Conservation (phyloP, 805 yeast genomes). For the Metschnikowia kunwiensis region DNA sequence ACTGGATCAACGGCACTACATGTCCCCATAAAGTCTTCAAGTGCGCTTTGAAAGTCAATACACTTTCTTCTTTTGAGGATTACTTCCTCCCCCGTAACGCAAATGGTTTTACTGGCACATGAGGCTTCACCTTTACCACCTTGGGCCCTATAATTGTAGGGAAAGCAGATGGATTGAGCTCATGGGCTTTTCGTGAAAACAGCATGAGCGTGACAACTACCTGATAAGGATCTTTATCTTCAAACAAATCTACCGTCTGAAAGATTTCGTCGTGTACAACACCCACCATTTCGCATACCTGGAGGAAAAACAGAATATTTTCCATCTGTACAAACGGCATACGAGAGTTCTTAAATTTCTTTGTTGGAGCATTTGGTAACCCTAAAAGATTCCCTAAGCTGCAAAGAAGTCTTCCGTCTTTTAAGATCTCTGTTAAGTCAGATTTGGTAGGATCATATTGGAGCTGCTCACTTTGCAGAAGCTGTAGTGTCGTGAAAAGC, state of each 20-base stretch:
- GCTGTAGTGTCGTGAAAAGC: constrained; percentile 42
- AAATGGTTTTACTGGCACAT: constrained; percentile 56
- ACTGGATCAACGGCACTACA: too few species aligned
- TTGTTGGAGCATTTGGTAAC: constrained; percentile 29
- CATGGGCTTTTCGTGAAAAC: constrained; percentile 65
- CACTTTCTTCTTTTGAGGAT: too few species aligned
- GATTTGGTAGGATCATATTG: constrained; percentile 3
- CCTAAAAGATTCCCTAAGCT: constrained; percentile 29
- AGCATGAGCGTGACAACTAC: constrained; percentile 73
- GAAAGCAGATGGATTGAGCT: constrained; percentile 26
- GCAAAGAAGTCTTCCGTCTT: constrained; percentile 53
- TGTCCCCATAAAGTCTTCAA: too few species aligned
- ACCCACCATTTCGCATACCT: constrained; percentile 59
- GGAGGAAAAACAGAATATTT: constrained; percentile 69
- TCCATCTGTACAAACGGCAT: constrained; percentile 85
- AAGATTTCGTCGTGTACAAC: constrained; percentile 80
- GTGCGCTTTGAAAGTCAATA: too few species aligned
- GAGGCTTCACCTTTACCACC: constrained; percentile 42
- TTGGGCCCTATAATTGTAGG: constrained; percentile 41
- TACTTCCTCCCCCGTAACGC: constrained; percentile 1
- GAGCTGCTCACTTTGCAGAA: constrained; percentile 12
- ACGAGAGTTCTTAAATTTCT: constrained; percentile 54
- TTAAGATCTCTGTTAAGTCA: constrained; percentile 54
- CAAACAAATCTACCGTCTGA: constrained; percentile 74
- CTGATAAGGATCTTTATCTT: constrained; percentile 71